A percentile compares a stretch with the other conserved stretches of the same genome.
Evolutionary conservation across 495 filamentous ascomycete genomes (phyloP).

Genomic region (Cercophora sp.): DNA sequence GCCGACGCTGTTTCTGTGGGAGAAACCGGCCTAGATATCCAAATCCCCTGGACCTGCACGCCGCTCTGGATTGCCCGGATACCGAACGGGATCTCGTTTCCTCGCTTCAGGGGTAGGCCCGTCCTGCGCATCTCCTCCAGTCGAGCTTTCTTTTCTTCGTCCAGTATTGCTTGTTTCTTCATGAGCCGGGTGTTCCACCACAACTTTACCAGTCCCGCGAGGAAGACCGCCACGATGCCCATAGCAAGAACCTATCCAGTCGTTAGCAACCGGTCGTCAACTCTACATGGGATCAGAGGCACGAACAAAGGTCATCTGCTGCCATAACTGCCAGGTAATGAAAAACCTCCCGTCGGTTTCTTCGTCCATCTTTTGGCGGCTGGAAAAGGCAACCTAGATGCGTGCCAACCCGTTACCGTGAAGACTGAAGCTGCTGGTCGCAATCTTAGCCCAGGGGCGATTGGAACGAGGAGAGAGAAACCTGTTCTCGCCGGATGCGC

Average conservation of each 20-base stretch:
- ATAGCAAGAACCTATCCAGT: constrained; percentile 39
- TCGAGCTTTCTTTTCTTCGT: constrained; percentile 59
- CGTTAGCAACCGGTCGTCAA: constrained; percentile 20
- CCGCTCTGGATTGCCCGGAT: constrained; percentile 84
- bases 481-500: too few relatives aligned
- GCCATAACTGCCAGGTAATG: constrained; percentile 74
- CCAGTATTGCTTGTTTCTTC: constrained; percentile 60
- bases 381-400: too few relatives aligned
- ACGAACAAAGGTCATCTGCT: constrained; percentile 87
- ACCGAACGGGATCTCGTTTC: constrained; percentile 77
- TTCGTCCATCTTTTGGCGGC: too few relatives aligned
- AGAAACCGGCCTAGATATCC: constrained; percentile 68
- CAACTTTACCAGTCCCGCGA: constrained; percentile 51
- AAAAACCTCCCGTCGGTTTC: constrained; percentile 57
- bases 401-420: too few relatives aligned
- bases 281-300: not conserved
- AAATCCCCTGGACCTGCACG: constrained; percentile 82
- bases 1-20: constrained; percentile 31
- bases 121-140: constrained; percentile 52
- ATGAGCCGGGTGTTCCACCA: constrained; percentile 61
- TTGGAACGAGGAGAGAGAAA: too few relatives aligned
- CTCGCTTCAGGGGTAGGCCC: constrained; percentile 38
- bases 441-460: too few relatives aligned
- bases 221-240: constrained; percentile 49
- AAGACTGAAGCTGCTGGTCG: too few relatives aligned